Base-by-base conservation (phyloP, 768 basidiomycete species). In the Kwoniella sp. region DNA sequence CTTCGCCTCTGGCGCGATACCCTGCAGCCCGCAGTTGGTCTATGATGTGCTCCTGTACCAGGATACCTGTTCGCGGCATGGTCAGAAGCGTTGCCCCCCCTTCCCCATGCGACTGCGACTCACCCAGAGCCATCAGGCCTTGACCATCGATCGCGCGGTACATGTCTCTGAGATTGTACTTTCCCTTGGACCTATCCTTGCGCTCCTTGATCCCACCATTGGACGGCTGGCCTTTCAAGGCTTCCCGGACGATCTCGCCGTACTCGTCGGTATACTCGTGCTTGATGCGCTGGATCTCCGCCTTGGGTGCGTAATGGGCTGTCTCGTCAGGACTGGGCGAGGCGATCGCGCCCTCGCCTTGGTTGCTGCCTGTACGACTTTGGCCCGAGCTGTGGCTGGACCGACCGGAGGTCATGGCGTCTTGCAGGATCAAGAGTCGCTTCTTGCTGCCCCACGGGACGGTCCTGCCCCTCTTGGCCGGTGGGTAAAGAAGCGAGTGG, bases 81-180 rank as follows among this genome's bases (percentile, higher is more conserved):
- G 34, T 7, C 5, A 36, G 19, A 15, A 7, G 5, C 7, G 34
- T 15, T 6, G 34, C 14, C 15, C 14, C 19, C 34, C 14, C 15
- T 15, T 6, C 34, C 15, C 15, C 7, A 36, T 36, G 15, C 15
- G 15, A 36, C 5, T n/a, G 19, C 3, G 19, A 56, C 63, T 40
- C 34, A 64, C 65, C 63, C 20, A 68, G 22, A 19, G 59, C 60
- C 29, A 68, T 37, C 6, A 68, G 48, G 25, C 59, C 66, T 10
- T 51, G 23, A 10, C 66, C 66, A 25, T 68, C 62, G 7, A 68
- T 41, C 3, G 60, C 60, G 11, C 38, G 32, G 32, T 41, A 52
- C 63, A 68, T 65, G 46, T 68, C 60, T 26, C 62, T 46, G 22
- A 44, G 45, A 34, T 60, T 61, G 36, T 59, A 59, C 34, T 20